These are phyloP conservation scores for Nakaseomyces kungkrabaensis DNA, from an alignment of 1,139 yeast species.

Conservation along the genomic window DNA sequence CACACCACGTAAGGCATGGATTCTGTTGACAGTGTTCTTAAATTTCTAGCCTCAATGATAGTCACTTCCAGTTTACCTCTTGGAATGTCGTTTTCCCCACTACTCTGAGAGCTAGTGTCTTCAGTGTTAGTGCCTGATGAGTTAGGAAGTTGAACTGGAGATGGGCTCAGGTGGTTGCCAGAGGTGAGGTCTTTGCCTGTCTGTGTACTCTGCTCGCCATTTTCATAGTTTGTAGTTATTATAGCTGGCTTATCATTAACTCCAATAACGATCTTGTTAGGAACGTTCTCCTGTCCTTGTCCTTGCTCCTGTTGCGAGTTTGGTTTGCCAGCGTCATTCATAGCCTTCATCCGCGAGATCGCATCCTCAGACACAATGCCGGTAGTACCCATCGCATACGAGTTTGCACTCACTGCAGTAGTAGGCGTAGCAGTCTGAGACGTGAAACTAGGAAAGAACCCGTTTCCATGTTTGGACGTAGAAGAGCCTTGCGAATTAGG, in stretches of 20 bases:
- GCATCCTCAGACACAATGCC: conserved; percentile 37
- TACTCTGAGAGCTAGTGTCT: conserved; percentile 5
- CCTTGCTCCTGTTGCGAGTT: background rate
- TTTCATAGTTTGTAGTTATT: conserved; percentile 3
- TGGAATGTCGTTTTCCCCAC: conserved; percentile 37
- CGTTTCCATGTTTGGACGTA: conserved; percentile 10
- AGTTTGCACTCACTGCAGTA: conserved; percentile 52
- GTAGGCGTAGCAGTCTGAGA: conserved; percentile 42
- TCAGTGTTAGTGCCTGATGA: background rate
- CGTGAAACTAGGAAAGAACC: conserved; percentile 25
- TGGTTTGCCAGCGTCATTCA: conserved; percentile 9
- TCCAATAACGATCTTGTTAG: background rate
- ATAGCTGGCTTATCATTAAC: conserved; percentile 14
- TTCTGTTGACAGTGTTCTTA: conserved; percentile 42
- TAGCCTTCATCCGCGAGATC: conserved; percentile 26
- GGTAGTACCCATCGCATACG: conserved; percentile 64
- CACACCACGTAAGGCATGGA: conserved; percentile 87
- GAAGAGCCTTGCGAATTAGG: conserved; percentile 6
- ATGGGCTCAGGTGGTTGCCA: background rate
- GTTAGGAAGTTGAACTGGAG: conserved; percentile 2
- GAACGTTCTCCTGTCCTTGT: conserved; percentile 6
- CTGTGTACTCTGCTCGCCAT: background rate
- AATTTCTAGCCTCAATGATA: conserved; percentile 68
- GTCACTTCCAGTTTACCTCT: conserved; percentile 76
- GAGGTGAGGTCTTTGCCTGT: conserved; percentile 6